phyloP scores from a whole-genome alignment of 805 yeast species.

The Wickerhamomyces kurtzmanii region DNA sequence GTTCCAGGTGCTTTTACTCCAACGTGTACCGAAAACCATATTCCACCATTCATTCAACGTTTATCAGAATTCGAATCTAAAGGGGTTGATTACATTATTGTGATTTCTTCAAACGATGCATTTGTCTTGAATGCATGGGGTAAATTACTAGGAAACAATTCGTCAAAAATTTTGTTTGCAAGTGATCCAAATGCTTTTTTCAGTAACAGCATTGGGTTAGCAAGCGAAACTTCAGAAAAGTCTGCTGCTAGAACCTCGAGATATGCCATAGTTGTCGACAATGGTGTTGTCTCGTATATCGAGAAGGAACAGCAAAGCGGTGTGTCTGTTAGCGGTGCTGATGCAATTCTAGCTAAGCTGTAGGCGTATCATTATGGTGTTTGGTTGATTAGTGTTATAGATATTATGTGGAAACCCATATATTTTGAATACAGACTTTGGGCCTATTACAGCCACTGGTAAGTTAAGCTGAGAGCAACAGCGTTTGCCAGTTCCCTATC shows the following conservation, averaged over 20 bases:
- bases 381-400: too few relatives aligned
- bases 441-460: too few relatives aligned
- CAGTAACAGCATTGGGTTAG: constrained; percentile 49
- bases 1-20: constrained; percentile 90
- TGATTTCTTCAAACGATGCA: constrained; percentile 62
- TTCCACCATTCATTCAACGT: constrained; percentile 31
- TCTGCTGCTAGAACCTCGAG: constrained; percentile 59
- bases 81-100: constrained; percentile 50
- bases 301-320: constrained; percentile 20
- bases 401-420: too few relatives aligned
- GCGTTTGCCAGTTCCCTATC: too few relatives aligned
- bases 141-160: constrained; percentile 22
- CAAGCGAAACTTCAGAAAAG: constrained; percentile 40
- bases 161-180: constrained; percentile 42
- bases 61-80: constrained; percentile 41
- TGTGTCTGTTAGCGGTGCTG: constrained; percentile 17
- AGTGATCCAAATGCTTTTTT: constrained; percentile 57
- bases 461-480: too few relatives aligned
- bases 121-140: constrained; percentile 68
- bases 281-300: constrained; percentile 41
- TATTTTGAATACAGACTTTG: too few relatives aligned
- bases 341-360: constrained; percentile 18
- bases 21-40: constrained; percentile 62
- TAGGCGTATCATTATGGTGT: too few relatives aligned
- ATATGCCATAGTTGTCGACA: constrained; percentile 61